Base-by-base conservation (phyloP, 148 eudicot species). In the Polygonum maritimum region DNA sequence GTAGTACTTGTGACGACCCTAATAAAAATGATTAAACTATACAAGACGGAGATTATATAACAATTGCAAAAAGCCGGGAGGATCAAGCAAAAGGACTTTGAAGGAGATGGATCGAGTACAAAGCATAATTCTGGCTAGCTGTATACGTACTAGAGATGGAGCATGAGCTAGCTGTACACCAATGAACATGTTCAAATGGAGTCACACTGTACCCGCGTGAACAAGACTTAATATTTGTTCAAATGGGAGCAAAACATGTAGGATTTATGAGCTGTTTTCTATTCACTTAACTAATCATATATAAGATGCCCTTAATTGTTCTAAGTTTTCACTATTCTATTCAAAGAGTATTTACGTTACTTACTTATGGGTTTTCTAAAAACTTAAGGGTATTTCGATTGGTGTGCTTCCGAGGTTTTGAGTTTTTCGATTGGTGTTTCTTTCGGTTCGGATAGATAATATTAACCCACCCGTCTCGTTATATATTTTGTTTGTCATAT, bases 251-350 rank as follows among this genome's bases (percentile, higher is more conserved):
- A 36, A 35, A 35, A 67, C 71, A 35, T 67, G 7, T 35, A 67
- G 71, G 71, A 67, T 67, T 67, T 67, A 38, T 67, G 71, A 67
- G 10, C 71, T 67, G 71, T 67, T 67, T 38, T 55, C 14, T 65
- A 31, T 62, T 11, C 31, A 57, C 31, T 19, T 26, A 26, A 26
- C 31, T 26, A 26, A 26, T 26, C 31, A 26, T 26, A 26, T 26
- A 26, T 49, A 54, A 54, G 65, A 62, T 62, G 69, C 69, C 38
- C 35, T 26, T 58, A 7, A 21, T 26, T 62, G 39, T 38, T 26
- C 31, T 14, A 12, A 26, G 31, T 35, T 13, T 6, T 31, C 26
- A 26, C 2, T 60, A 62, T 62, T 62, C 7, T 21, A 57, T 5
- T 18, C 31, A 26, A 26, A 26, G 31, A 26, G 31, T 26, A 26